A percentile compares a stretch with the other conserved stretches of the same genome.
Conservation (phyloP, 352 stramenopile genomes). For the Phytophthora kernoviae region DNA sequence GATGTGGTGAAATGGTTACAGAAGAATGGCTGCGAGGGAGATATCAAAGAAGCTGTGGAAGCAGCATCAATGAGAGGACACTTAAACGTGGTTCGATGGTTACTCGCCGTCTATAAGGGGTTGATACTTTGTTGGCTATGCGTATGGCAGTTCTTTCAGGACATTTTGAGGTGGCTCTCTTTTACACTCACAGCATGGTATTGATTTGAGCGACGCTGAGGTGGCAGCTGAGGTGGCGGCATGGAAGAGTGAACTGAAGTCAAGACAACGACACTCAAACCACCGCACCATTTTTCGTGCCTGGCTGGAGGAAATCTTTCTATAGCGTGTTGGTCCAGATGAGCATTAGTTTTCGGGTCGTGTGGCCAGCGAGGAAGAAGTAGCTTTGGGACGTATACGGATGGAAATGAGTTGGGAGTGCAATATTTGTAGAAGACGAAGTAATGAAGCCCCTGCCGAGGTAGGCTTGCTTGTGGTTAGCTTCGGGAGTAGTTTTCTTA, state of each 20-base stretch:
- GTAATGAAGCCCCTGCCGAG: too few relatives aligned
- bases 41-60: constrained; percentile 8
- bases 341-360: too few relatives aligned
- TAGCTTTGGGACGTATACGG: too few relatives aligned
- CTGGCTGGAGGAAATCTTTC: too few relatives aligned
- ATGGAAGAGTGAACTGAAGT: background rate
- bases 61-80: background rate
- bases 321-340: too few relatives aligned
- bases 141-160: background rate
- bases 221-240: background rate
- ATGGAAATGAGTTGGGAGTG: too few relatives aligned
- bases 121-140: background rate
- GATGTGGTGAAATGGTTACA: constrained; percentile 17
- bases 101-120: background rate
- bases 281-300: too few relatives aligned
- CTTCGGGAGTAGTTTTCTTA: too few relatives aligned
- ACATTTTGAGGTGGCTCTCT: background rate
- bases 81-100: background rate
- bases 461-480: too few relatives aligned
- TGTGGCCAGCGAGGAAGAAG: too few relatives aligned
- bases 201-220: background rate
- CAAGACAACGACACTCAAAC: background rate
- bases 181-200: background rate
- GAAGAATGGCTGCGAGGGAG: constrained; percentile 2
- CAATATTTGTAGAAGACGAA: too few relatives aligned